Conservation (phyloP, 257 asterid species). For the Scutellaria baicalensis region DNA sequence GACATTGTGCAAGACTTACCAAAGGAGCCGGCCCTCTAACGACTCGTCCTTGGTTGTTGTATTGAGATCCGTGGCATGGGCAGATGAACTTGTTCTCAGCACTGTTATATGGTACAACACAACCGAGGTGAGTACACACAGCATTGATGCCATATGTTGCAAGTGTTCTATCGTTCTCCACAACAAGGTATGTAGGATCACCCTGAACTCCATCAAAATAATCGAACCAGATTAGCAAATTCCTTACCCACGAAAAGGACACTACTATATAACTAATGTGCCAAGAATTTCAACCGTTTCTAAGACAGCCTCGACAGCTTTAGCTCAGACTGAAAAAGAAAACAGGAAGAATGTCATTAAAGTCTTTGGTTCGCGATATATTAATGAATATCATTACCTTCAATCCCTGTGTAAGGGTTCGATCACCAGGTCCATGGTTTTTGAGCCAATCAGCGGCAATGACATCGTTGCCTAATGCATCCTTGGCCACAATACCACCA, state of each 20-base stretch:
- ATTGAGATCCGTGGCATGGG: conserved; percentile 97
- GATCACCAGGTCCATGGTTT: conserved; percentile 77
- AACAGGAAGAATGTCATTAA: not conserved
- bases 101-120: conserved; percentile 83
- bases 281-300: not conserved
- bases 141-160: conserved; percentile 91
- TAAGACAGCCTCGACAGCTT: not conserved
- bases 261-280: not conserved
- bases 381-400: conserved; percentile 43
- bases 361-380: not conserved
- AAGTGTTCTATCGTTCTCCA: conserved; percentile 79
- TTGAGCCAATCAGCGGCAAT: conserved; percentile 65
- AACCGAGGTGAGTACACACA: conserved; percentile 94
- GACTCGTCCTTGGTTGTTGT: conserved; percentile 87
- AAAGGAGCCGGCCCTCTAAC: conserved; percentile 96
- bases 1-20: conserved; percentile 33
- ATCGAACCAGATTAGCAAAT: not conserved
- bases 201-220: conserved; percentile 41
- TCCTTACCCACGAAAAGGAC: too few species aligned
- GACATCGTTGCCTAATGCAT: conserved; percentile 84
- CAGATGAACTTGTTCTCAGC: conserved; percentile 94
- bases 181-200: conserved; percentile 92
- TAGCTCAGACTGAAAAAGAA: not conserved
- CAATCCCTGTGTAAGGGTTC: conserved; percentile 85
- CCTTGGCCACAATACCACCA: conserved; percentile 69